Conservation (phyloP, 768 basidiomycete species). For the Pleurotus tuoliensis region DNA sequence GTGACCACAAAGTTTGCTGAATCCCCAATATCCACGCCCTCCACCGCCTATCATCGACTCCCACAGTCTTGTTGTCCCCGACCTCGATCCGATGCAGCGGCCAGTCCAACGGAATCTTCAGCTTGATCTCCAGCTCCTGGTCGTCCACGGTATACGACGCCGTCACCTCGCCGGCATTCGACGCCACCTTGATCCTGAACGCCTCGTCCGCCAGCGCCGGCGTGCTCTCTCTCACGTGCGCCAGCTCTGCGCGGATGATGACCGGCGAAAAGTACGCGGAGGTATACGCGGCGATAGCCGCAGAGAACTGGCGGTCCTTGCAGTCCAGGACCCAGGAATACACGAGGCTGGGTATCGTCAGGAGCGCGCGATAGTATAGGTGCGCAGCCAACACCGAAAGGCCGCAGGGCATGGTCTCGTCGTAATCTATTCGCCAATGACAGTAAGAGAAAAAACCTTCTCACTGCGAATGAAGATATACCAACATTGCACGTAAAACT, state of each 20-base stretch:
- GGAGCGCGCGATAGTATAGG: constrained; percentile 83
- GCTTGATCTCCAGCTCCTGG: constrained; percentile 82
- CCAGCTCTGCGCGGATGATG: constrained; percentile 81
- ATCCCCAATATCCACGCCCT: constrained; percentile 90
- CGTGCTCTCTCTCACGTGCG: constrained; percentile 53
- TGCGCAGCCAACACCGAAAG: constrained; percentile 76
- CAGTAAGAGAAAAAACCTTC: too few relatives aligned
- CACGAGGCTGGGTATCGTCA: constrained; percentile 80
- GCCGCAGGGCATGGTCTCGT: constrained; percentile 45
- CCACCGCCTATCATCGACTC: constrained; percentile 89
- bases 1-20: constrained; percentile 84
- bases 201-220: constrained; percentile 72
- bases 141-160: constrained; percentile 90
- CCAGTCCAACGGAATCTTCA: constrained; percentile 87
- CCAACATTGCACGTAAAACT: constrained; percentile 64
- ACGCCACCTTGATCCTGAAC: constrained; percentile 73
- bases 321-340: constrained; percentile 83
- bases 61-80: constrained; percentile 78
- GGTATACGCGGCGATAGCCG: constrained; percentile 73
- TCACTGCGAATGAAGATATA: not conserved
- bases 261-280: constrained; percentile 85
- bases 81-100: constrained; percentile 87
- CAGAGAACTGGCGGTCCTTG: constrained; percentile 86
- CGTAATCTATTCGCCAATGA: constrained; percentile 45
- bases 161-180: constrained; percentile 73